Evolutionary conservation across 306 rosid species (phyloP).

Genomic region (Ammopiptanthus mongolicus): DNA sequence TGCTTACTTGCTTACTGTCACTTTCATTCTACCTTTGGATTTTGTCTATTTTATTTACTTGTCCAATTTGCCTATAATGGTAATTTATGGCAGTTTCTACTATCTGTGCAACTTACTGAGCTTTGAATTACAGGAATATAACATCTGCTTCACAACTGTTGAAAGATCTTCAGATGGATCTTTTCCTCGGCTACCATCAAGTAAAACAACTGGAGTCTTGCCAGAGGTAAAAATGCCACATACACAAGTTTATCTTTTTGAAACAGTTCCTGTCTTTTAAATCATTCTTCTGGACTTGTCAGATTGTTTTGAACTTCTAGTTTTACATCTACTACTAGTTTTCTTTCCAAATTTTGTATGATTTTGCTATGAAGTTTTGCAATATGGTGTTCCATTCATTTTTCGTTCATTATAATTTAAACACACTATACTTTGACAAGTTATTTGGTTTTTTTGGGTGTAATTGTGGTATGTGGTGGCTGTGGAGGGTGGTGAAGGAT

Average conservation of each 20-base stretch:
- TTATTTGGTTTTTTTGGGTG: background rate
- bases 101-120: slow-evolving; percentile 13
- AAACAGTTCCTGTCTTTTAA: background rate
- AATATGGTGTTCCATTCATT: background rate
- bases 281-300: background rate
- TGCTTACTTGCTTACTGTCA: slow-evolving; percentile 2
- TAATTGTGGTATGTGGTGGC: no score
- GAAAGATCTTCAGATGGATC: slow-evolving; percentile 67
- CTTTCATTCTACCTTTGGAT: background rate
- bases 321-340: background rate
- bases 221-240: slow-evolving; percentile 65
- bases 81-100: slow-evolving; percentile 7
- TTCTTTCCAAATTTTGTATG: background rate
- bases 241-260: background rate
- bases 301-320: background rate
- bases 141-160: slow-evolving; percentile 95
- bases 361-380: background rate
- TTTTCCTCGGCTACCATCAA: slow-evolving; percentile 68
- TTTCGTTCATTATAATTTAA: background rate
- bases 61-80: background rate
- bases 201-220: slow-evolving; percentile 71
- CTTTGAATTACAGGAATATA: slow-evolving; percentile 67
- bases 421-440: background rate
- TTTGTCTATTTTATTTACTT: slow-evolving; percentile 3
- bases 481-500: no score